Percentiles rank a stretch among this genome's conserved stretches.
These are phyloP conservation scores for Fusarium illudens DNA, from an alignment of 2,329 filamentous ascomycete species.

Conservation along the genomic window DNA sequence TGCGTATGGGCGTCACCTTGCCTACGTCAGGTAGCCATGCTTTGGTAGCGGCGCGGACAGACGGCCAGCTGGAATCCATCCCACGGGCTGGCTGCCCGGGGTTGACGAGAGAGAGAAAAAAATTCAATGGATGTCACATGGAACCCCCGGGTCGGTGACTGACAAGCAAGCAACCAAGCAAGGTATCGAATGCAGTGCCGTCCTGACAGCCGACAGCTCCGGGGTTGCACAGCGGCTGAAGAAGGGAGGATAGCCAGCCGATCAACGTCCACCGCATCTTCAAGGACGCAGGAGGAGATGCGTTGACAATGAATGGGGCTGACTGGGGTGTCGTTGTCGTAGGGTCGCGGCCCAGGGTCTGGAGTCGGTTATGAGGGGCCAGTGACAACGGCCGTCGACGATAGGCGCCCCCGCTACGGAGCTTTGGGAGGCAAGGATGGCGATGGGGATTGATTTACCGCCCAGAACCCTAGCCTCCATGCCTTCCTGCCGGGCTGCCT, in stretches of 20 bases:
- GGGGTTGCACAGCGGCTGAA: constrained; percentile 27
- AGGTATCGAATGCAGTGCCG: constrained; percentile 13
- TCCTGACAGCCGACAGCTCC: constrained; percentile 27
- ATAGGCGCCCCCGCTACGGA: constrained; percentile 2
- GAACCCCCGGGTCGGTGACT: constrained; percentile 14
- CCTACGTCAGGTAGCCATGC: constrained; percentile 8
- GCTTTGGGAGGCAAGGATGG: neutral
- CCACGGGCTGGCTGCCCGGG: too few species aligned
- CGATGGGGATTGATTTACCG: neutral
- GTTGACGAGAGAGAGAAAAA: neutral
- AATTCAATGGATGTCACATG: constrained; percentile 23
- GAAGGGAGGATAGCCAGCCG: neutral
- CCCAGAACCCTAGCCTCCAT: constrained; percentile 1
- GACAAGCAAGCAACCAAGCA: neutral
- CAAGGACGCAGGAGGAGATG: neutral
- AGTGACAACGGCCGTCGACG: neutral
- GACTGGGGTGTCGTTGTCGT: constrained; percentile 17
- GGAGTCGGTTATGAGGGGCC: constrained; percentile 5
- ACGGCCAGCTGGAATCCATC: constrained; percentile 8
- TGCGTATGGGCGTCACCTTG: constrained; percentile 2
- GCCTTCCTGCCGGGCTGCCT: too few species aligned
- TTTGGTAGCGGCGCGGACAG: neutral
- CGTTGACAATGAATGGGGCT: neutral
- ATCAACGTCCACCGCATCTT: constrained; percentile 23
- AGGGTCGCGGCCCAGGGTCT: constrained; percentile 27